Base-by-base conservation (phyloP, 225 moss, liverwort and hornwort species). In the Pseudoscleropodium purum region DNA sequence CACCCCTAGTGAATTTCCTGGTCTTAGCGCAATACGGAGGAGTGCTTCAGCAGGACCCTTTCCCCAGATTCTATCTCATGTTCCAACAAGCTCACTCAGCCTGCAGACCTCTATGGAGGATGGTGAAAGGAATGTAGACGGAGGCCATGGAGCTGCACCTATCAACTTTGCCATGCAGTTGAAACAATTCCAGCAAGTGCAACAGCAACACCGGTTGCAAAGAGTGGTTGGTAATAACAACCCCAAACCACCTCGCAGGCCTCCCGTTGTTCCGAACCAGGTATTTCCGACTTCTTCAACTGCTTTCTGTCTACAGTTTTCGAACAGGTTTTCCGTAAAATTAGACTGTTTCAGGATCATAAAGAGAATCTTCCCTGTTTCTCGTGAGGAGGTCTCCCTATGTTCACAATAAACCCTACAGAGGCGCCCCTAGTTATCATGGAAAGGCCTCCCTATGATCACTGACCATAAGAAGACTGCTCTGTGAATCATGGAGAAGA, bases 101-200 rank as follows among this genome's bases (percentile, higher is more conserved):
- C 45, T 84, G 59, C 94, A 93, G 64, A 84, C 81, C 49, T 18
- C 34, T 49, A 25, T 64, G 18, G 96, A 97, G 77, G 99, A 97
- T 84, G 92, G 92, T 82, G 93, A 93, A 34, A 91, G 88, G 83
- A 93, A 85, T 91, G 67, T 85, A 25, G 97, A 95, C 37, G 88
- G 91, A 51, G 91, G 92, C 83, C 91, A 88, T 25, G 96, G 96
- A 91, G 89, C 85, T 73, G 86, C 91, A 61, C 91, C 91, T 65
- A 95, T 97, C 64, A 97, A 99, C 92, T 99, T 97, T 86, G 90
- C 91, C 78, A 84, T 84, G 77, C 95, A 94, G 82, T 87, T 99
- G 89, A 96, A 96, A 89, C 97, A 97, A 85, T 99, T 99, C 81
- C 96, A 99, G 90, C 92, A 92, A 74, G 95, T 97, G 95, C 99